phyloP scores from a whole-genome alignment of 2,329 filamentous ascomycete species.

The Mycocentrospora acerina region DNA sequence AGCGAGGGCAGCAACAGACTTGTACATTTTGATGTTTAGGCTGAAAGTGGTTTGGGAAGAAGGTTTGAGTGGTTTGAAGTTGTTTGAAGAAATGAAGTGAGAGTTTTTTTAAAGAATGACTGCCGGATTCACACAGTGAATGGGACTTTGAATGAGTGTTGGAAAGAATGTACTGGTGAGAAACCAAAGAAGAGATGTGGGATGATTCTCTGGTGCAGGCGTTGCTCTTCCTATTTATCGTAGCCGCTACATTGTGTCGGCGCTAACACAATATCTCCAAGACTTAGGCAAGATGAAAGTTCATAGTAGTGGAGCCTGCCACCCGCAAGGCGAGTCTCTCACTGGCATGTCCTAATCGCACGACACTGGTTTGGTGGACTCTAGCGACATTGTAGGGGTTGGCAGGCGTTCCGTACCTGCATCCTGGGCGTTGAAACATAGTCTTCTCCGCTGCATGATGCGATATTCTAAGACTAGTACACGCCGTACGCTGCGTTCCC shows the following conservation, averaged over 20 bases:
- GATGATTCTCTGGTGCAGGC: constrained; percentile 16
- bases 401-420: constrained; percentile 16
- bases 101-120: constrained; percentile 30
- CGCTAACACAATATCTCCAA: constrained; percentile 1
- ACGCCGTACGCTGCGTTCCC: constrained; percentile 5
- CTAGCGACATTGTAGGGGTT: constrained; percentile 30
- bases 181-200: constrained; percentile 27
- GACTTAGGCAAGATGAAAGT: constrained; percentile 6
- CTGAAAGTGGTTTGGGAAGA: constrained; percentile 10
- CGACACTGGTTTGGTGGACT: constrained; percentile 11
- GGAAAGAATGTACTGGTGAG: constrained; percentile 31
- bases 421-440: constrained; percentile 14
- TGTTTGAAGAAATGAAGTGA: constrained; percentile 24
- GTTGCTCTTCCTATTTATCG: constrained; percentile 24
- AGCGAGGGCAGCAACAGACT: constrained; percentile 26
- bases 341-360: constrained; percentile 10
- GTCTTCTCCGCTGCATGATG: constrained; percentile 9
- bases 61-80: constrained; percentile 10
- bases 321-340: constrained; percentile 15
- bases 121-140: constrained; percentile 37
- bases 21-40: constrained; percentile 28
- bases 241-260: constrained; percentile 2
- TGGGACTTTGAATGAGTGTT: constrained; percentile 30
- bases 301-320: constrained; percentile 14
- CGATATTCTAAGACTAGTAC: constrained; percentile 4